These are phyloP conservation scores for Filobasidium wieringae DNA, from an alignment of 768 basidiomycete species.

Conservation along the genomic window DNA sequence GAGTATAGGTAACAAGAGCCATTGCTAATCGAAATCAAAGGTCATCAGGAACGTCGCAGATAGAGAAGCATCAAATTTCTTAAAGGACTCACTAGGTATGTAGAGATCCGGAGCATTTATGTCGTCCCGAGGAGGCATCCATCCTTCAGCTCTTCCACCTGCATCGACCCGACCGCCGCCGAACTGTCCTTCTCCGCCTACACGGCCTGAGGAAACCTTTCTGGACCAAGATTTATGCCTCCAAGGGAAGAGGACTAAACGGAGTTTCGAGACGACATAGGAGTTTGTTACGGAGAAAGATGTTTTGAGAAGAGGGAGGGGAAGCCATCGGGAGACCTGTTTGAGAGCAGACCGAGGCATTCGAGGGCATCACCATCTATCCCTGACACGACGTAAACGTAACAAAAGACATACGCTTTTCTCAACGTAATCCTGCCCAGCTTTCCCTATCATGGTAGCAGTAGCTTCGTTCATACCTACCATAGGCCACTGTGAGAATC, in stretches of 20 bases:
- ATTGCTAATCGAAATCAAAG: slow-evolving; percentile 49
- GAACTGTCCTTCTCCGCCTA: not conserved
- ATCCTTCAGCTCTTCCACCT: slow-evolving; percentile 44
- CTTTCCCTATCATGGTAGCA: slow-evolving; percentile 82
- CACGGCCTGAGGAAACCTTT: slow-evolving; percentile 47
- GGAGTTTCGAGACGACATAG: slow-evolving; percentile 82
- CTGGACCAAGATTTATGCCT: slow-evolving; percentile 76
- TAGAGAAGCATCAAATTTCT: slow-evolving; percentile 16
- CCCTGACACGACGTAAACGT: too few species aligned
- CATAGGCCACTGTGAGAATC: slow-evolving; percentile 46
- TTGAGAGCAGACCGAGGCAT: not conserved
- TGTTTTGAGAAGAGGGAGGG: slow-evolving; percentile 64
- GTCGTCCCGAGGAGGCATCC: slow-evolving; percentile 81
- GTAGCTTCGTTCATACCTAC: slow-evolving; percentile 76
- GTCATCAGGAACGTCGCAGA: not conserved
- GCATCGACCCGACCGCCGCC: not conserved
- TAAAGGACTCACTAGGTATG: slow-evolving; percentile 62
- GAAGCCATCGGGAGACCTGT: slow-evolving; percentile 71
- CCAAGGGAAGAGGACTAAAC: slow-evolving; percentile 90
- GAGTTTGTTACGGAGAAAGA: slow-evolving; percentile 93
- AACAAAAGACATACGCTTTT: slow-evolving; percentile 68
- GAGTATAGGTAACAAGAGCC: slow-evolving; percentile 91
- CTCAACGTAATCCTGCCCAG: slow-evolving; percentile 90
- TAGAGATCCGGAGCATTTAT: slow-evolving; percentile 93
- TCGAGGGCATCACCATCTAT: not conserved